Base-by-base conservation (phyloP, 805 yeast genomes). In the Lachancea quebecensis region DNA sequence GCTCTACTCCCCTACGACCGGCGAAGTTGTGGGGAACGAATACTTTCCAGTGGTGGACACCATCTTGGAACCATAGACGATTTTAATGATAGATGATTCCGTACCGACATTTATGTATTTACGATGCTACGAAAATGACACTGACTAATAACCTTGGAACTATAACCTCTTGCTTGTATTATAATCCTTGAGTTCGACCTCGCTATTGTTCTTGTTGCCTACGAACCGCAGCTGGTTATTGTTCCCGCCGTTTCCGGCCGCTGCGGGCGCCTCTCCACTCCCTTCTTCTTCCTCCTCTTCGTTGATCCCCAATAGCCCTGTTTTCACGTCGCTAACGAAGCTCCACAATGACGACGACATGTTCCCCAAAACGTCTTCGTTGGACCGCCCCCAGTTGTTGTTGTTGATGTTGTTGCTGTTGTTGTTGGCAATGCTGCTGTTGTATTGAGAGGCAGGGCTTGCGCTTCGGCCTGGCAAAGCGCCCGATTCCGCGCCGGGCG, bases 241-340 rank as follows among this genome's bases (percentile, higher is more conserved):
- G 16, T 10, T 11, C 5, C 30, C 14, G 9, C 28, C 21, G 18
- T 11, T 12, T n/a, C 15, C 29, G 12, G 17, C 32, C 7, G 11
- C 17, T 15, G 30, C n/a, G 4, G n/a, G 10, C 11, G n/a, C 29
- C 11, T 34, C 37, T 3, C 17, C 16, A 9, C 15, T 34, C 14
- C 42, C 45, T 17, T 44, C 38, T 17, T 44, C 38, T 15, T 50
- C 55, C 8, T 46, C 45, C 15, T 59, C 67, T 16, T 66, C 70
- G 14, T 60, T 64, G 10, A 55, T 54, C 10, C 72, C 72, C 30
- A 68, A 39, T n/a, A 69, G 46, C 0, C 72, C 72, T 9, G 62
- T 57, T 50, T 71, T 74, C 21, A 75, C 72, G 44, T 74, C 79
- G 52, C 67, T 72, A 8, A 75, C 75, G 56, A 75, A 73, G 2